These are phyloP conservation scores for Coleophoma cylindrospora DNA, from an alignment of 2,329 filamentous ascomycete species.

Conservation along the genomic window DNA sequence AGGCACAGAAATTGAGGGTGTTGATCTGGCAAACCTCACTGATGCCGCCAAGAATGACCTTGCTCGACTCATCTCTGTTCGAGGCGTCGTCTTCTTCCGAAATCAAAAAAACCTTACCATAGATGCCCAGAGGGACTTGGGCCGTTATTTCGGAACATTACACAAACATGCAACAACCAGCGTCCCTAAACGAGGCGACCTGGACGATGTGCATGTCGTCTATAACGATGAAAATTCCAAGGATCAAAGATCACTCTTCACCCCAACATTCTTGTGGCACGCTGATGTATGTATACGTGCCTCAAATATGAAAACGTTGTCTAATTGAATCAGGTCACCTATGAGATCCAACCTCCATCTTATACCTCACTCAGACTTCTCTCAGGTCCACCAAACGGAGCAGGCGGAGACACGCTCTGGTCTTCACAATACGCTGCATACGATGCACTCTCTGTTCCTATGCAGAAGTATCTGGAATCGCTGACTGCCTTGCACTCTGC, in stretches of 20 bases:
- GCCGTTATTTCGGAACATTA: slow-evolving; percentile 45
- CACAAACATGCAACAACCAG: slow-evolving; percentile 52
- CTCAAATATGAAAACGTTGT: too few species aligned
- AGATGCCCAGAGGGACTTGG: slow-evolving; percentile 45
- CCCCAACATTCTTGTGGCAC: slow-evolving; percentile 42
- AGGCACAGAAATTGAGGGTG: slow-evolving; percentile 28
- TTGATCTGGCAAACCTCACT: slow-evolving; percentile 40
- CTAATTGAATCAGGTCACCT: slow-evolving; percentile 29
- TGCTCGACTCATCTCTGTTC: slow-evolving; percentile 42
- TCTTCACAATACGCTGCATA: slow-evolving; percentile 54
- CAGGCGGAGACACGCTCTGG: slow-evolving; percentile 53
- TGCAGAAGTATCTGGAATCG: slow-evolving; percentile 54
- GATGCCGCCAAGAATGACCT: slow-evolving; percentile 43
- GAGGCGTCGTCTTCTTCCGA: slow-evolving; percentile 54
- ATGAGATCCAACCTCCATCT: slow-evolving; percentile 51
- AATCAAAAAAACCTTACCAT: slow-evolving; percentile 48
- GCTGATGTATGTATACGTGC: slow-evolving; percentile 29
- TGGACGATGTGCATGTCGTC: slow-evolving; percentile 53
- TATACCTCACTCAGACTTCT: slow-evolving; percentile 52
- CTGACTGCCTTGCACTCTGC: slow-evolving; percentile 51
- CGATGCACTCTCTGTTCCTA: slow-evolving; percentile 46
- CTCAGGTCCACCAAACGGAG: slow-evolving; percentile 45
- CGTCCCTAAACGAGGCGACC: slow-evolving; percentile 39
- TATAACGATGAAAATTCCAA: slow-evolving; percentile 46
- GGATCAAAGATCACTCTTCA: slow-evolving; percentile 48